Base-by-base conservation (phyloP, 2,329 filamentous ascomycete genomes). In the Cladosporium sp. region DNA sequence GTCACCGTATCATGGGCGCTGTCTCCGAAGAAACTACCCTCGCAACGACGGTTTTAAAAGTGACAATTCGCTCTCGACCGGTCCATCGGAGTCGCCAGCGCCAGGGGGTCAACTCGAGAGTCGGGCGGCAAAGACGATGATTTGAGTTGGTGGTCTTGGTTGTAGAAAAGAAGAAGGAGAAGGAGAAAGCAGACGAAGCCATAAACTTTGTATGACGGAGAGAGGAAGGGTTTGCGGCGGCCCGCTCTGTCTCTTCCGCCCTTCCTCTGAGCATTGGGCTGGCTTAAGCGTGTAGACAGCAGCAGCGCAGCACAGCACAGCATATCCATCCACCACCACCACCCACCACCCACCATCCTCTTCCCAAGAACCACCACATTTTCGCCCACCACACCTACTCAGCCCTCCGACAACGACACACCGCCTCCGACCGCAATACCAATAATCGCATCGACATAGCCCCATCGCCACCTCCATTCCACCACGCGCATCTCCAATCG, bases 31-130 rank as follows among this genome's bases (percentile, higher is more conserved):
- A 81, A 68, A 74, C 67, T 75, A 75, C 86, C 86, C 87, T 92
- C 89, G 86, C 88, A 85, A 88, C 86, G 85, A 91, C 89, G 89
- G 89, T 92, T 92, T 92, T 92, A 89, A 82, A 89, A 87, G 86
- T 85, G 88, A 85, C 49, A 56, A 79, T 78, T 84, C 82, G 74
- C 80, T 92, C 89, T 91, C 81, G 89, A 90, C 89, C 80, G 83
- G 85, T 85, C 79, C 85, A 86, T 86, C 86, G 86, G 86, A 90
- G 83, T 89, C 86, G 84, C 83, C 87, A 89, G 85, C 83, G 83
- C 71, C 70, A 69, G 57, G 53, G 21, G 84, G 86, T 88, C 73
- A 81, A 76, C 57, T 59, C 56, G 73, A 72, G 71, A 69, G 74
- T 70, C 73, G 83, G 83, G 40, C 28, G 56, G 78, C 84, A 82